Evolutionary conservation across 2,329 filamentous ascomycete species (phyloP).

Genomic region (Fusarium pilosicola): DNA sequence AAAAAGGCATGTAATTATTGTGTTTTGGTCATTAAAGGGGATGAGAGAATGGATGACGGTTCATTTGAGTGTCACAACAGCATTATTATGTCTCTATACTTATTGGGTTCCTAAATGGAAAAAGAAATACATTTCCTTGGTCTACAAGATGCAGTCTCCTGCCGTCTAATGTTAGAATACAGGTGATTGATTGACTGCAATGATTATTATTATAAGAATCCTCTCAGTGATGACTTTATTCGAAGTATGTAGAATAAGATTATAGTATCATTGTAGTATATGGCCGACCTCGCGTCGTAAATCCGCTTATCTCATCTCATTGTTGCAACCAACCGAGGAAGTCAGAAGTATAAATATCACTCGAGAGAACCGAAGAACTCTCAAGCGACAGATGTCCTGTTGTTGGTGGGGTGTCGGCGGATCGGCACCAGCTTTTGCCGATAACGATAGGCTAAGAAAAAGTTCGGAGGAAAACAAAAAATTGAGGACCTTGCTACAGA

Average conservation of each 20-base stretch:
- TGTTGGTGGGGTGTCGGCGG: constrained; percentile 27
- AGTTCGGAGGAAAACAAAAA: constrained; percentile 30
- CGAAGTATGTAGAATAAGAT: background rate
- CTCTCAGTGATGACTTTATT: background rate
- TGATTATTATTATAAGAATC: background rate
- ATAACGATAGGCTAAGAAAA: constrained; percentile 30
- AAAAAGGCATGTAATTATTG: constrained; percentile 38
- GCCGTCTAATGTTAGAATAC: background rate
- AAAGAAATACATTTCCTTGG: constrained; percentile 36
- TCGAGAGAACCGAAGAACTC: background rate
- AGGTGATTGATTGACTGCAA: background rate
- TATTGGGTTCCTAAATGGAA: constrained; percentile 40
- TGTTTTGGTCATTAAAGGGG: constrained; percentile 25
- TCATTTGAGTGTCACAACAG: constrained; percentile 17
- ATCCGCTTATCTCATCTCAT: background rate
- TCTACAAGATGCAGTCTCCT: background rate
- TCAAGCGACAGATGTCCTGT: background rate
- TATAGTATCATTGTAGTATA: background rate
- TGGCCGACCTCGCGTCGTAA: background rate
- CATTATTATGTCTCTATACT: constrained; percentile 33
- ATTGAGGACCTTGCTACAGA: constrained; percentile 26
- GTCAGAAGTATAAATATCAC: constrained; percentile 5
- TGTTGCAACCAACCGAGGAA: background rate
- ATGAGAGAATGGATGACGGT: constrained; percentile 23
- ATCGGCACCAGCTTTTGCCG: constrained; percentile 40